These are phyloP conservation scores for Tephrocybe sp. DNA, from an alignment of 768 basidiomycete species.

Conservation along the genomic window DNA sequence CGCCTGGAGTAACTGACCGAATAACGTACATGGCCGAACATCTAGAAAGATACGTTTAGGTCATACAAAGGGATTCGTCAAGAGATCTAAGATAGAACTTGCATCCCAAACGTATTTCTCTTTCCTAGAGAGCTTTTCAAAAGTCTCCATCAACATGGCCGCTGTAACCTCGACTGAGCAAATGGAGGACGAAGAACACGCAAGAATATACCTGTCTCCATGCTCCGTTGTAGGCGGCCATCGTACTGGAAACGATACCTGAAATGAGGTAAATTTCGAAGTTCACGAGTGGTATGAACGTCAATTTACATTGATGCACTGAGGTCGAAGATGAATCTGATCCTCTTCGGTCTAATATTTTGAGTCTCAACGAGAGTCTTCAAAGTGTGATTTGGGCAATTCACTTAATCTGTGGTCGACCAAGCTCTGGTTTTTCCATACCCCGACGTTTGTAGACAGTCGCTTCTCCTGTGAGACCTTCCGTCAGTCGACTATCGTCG, in stretches of 20 bases:
- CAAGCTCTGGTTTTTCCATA: conserved; percentile 69
- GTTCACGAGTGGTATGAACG: neutral
- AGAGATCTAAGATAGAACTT: conserved; percentile 24
- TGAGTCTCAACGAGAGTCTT: neutral
- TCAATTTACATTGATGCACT: conserved; percentile 60
- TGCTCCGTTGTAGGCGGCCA: conserved; percentile 59
- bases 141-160: conserved; percentile 77
- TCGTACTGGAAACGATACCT: conserved; percentile 78
- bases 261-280: neutral
- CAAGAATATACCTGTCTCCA: conserved; percentile 55
- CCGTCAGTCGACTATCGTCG: conserved; percentile 64
- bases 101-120: conserved; percentile 82
- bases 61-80: neutral
- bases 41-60: conserved; percentile 32
- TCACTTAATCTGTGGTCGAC: conserved; percentile 68
- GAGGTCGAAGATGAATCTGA: conserved; percentile 68
- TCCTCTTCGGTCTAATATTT: conserved; percentile 55
- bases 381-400: conserved; percentile 1
- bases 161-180: conserved; percentile 32
- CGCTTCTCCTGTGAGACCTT: conserved; percentile 67
- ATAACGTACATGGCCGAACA: conserved; percentile 63
- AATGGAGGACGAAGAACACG: neutral
- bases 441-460: conserved; percentile 71
- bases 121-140: conserved; percentile 59
- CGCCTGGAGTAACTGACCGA: too few relatives aligned